These are phyloP conservation scores for Termitomyces sp. DNA, from an alignment of 768 basidiomycete genomes.

Conservation along the genomic window DNA sequence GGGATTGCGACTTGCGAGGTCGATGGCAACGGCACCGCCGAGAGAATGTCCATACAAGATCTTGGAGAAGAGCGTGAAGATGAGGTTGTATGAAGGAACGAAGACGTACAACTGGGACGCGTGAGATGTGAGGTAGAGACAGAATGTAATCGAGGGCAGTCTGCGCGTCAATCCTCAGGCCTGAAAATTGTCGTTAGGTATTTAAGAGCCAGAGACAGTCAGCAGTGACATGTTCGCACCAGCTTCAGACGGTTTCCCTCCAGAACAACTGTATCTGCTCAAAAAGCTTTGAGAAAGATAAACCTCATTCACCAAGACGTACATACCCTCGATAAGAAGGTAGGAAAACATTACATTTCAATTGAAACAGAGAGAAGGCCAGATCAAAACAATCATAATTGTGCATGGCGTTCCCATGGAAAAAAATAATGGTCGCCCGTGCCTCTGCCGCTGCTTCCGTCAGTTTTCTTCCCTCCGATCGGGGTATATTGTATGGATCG, in stretches of 20 bases:
- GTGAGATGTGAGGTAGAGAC: conserved; percentile 47
- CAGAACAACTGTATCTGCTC: conserved; percentile 69
- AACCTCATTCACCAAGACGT: not conserved
- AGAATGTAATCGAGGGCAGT: conserved; percentile 66
- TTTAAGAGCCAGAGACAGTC: not conserved
- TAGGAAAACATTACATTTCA: conserved; percentile 83
- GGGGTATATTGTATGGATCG: too few relatives aligned
- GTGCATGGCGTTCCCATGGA: conserved; percentile 80
- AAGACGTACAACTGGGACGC: conserved; percentile 48
- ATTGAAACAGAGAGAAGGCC: conserved; percentile 57
- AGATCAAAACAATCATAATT: conserved; percentile 68
- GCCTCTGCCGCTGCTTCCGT: conserved; percentile 13
- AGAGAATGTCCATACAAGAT: conserved; percentile 72
- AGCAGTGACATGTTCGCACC: conserved; percentile 32
- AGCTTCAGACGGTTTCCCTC: conserved; percentile 74
- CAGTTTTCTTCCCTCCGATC: not conserved
- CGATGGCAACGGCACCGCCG: conserved; percentile 85
- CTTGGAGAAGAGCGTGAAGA: conserved; percentile 21
- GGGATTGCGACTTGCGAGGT: conserved; percentile 69
- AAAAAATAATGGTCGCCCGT: conserved; percentile 78
- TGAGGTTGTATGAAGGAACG: not conserved
- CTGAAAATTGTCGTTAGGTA: conserved; percentile 24
- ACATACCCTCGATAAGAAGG: conserved; percentile 83
- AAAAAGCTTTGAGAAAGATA: not conserved
- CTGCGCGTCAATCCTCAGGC: conserved; percentile 75